phyloP scores from a whole-genome alignment of 345 rosid species.

The Lepidium didymum region DNA sequence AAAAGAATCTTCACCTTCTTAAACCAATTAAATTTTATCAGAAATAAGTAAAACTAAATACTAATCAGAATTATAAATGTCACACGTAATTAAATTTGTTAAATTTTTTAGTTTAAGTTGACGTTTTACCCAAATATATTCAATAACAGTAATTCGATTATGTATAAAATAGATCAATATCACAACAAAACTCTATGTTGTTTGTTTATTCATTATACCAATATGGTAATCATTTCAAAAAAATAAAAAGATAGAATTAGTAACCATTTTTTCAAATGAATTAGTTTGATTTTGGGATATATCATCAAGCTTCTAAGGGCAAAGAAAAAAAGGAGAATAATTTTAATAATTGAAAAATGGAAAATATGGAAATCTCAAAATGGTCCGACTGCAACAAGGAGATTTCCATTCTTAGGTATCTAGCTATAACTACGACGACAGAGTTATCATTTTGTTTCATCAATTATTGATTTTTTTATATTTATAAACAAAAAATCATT shows the following conservation, averaged over 20 bases:
- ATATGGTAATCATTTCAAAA: not conserved
- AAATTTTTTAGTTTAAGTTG: not conserved
- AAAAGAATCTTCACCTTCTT: not conserved
- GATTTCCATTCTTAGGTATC: constrained; percentile 21
- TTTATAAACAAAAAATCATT: not conserved
- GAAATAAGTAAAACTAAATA: not conserved
- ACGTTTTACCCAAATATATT: constrained; percentile 8
- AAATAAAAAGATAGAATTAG: not conserved
- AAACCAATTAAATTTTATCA: constrained; percentile 1
- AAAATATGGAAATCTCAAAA: not conserved
- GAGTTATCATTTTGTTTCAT: constrained; percentile 19
- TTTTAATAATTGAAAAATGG: not conserved
- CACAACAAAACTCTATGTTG: not conserved
- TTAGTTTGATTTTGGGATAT: not conserved
- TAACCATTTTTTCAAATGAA: not conserved
- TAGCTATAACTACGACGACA: constrained; percentile 4
- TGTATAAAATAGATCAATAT: not conserved
- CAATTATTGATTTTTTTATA: not conserved
- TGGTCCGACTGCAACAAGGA: constrained; percentile 14
- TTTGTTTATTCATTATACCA: not conserved
- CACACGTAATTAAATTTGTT: constrained; percentile 1
- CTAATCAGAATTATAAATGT: not conserved
- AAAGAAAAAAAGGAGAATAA: not conserved
- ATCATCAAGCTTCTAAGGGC: not conserved
- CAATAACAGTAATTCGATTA: not conserved